A percentile compares a stretch with the other conserved stretches of the same genome.
phyloP scores from a whole-genome alignment of 2,329 filamentous ascomycete species.

The Capronia coronata region DNA sequence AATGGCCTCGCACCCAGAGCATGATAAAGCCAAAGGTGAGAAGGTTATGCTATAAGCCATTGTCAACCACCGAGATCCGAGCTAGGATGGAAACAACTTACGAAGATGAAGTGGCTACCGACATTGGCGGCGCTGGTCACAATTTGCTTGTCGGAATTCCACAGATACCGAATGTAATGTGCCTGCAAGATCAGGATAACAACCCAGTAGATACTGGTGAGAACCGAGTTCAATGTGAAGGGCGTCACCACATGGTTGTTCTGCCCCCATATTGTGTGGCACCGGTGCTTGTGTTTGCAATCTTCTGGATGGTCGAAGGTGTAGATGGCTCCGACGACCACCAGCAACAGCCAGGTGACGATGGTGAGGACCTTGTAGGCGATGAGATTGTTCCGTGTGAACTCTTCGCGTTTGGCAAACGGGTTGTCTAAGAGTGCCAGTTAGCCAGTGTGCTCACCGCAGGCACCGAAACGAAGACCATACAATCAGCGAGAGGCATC shows the following conservation, averaged over 20 bases:
- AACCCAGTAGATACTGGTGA: slow-evolving; percentile 63
- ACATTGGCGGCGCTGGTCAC: slow-evolving; percentile 68
- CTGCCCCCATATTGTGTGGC: slow-evolving; percentile 67
- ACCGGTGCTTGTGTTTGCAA: slow-evolving; percentile 45
- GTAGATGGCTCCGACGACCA: slow-evolving; percentile 70
- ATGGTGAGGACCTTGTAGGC: slow-evolving; percentile 71
- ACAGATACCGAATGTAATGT: slow-evolving; percentile 70
- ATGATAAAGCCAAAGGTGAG: slow-evolving; percentile 75
- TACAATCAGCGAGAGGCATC: slow-evolving; percentile 21
- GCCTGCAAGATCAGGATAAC: slow-evolving; percentile 55
- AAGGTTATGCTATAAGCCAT: slow-evolving; percentile 57
- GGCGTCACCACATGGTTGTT: slow-evolving; percentile 62
- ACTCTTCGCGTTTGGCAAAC: slow-evolving; percentile 64
- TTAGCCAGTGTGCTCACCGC: slow-evolving; percentile 4
- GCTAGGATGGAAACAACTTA: slow-evolving; percentile 6
- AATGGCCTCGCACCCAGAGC: slow-evolving; percentile 71
- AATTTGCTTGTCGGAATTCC: slow-evolving; percentile 56
- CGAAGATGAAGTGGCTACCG: slow-evolving; percentile 72
- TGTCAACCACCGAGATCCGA: not conserved
- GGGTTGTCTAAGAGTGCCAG: slow-evolving; percentile 58
- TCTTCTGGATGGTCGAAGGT: slow-evolving; percentile 58
- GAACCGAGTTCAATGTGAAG: slow-evolving; percentile 64
- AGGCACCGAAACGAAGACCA: not conserved
- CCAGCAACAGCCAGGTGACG: slow-evolving; percentile 66
- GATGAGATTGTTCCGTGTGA: slow-evolving; percentile 55